Conservation (phyloP, 2,329 filamentous ascomycete species). For the Fusarium nematophilum region DNA sequence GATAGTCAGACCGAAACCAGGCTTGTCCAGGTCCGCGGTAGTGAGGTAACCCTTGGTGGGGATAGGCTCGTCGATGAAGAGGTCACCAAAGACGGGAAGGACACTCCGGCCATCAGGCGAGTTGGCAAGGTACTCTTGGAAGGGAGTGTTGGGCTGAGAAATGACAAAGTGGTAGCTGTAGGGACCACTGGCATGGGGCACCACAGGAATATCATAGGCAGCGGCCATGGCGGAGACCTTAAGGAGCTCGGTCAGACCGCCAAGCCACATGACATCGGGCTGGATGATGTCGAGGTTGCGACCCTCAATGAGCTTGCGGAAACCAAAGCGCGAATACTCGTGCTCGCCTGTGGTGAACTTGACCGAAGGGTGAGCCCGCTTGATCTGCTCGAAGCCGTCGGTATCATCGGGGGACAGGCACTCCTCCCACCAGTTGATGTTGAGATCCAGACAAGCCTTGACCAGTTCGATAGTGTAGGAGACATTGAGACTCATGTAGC, state of each 20-base stretch:
- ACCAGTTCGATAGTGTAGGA: constrained; percentile 92
- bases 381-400: constrained; percentile 89
- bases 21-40: constrained; percentile 83
- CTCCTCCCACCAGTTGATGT: constrained; percentile 99
- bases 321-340: constrained; percentile 93
- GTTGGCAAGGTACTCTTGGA: constrained; percentile 96
- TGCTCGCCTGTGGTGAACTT: constrained; percentile 98
- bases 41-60: constrained; percentile 85
- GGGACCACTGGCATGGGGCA: constrained; percentile 92
- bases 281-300: constrained; percentile 95
- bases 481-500: constrained; percentile 96
- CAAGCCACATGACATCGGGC: constrained; percentile 98
- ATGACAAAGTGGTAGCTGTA: constrained; percentile 98
- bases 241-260: constrained; percentile 90
- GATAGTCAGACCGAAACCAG: constrained; percentile 88
- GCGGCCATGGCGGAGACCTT: constrained; percentile 90
- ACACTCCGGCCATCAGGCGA: constrained; percentile 91
- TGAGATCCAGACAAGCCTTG: constrained; percentile 82
- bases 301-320: constrained; percentile 92
- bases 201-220: constrained; percentile 93
- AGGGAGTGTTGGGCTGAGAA: constrained; percentile 91
- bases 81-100: constrained; percentile 88
- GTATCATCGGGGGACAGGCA: constrained; percentile 91
- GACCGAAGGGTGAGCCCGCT: constrained; percentile 87
- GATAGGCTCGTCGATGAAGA: constrained; percentile 92